Base-by-base conservation (phyloP, 257 asterid species). In the Capsicum rhomboideum region DNA sequence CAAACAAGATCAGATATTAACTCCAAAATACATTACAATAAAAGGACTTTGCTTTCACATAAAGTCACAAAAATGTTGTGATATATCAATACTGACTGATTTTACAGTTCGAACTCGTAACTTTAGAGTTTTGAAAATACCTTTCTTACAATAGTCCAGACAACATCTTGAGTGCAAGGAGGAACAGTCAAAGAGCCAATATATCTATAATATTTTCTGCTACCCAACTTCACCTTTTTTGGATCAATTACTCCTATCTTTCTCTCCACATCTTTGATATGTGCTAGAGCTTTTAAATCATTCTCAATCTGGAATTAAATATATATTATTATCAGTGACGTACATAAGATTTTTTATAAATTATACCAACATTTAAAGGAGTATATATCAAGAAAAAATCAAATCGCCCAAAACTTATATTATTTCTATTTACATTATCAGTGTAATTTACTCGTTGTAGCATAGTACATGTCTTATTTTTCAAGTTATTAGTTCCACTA, bases 111-210 rank as follows among this genome's bases (percentile, higher is more conserved):
- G 0, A 28, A 63, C 0, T 28, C n/a, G 0, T 13, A 63, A 64
- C 3, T 26, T 12, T 26, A 37, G 11, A 58, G 6, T 61, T 20
- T 21, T 26, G 37, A 13, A 34, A 18, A 64, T 85, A 91, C 98
- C 91, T 87, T 88, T 85, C 28, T 84, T 0, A 87, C 68, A 71
- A 94, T 87, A 6, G 96, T 89, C 98, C 97, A 94, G 0, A 67
- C 79, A 31, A 93, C 83, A 80, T 87, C 82, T 74, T 91, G 87
- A 10, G 93, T 89, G 80, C 98, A 94, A 11, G 98, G 97, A 83
- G 98, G 98, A 23, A 78, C 67, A 0, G 98, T 93, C 49, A 93
- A 94, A 0, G 97, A 93, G 8, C 97, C 97, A 40, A 88, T 81
- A 83, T 91, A 92, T 42, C 97, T 87, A 23, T 87, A 93, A 56